These are phyloP conservation scores for Dentipellis sp. DNA, from an alignment of 768 basidiomycete genomes.

Conservation along the genomic window DNA sequence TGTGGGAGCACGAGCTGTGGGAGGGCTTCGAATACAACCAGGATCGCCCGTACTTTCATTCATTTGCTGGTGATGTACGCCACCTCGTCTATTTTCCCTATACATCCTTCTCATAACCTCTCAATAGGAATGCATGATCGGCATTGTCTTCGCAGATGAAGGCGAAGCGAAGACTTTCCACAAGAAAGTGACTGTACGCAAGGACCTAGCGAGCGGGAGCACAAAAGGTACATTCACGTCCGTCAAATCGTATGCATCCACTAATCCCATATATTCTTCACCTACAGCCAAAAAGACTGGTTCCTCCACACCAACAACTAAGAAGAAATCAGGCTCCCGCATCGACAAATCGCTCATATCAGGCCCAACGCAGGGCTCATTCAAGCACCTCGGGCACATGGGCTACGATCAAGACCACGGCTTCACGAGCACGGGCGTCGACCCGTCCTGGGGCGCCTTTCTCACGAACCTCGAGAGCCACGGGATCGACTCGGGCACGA, in stretches of 20 bases:
- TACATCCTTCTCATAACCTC: neutral
- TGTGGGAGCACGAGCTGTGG: conserved; percentile 93
- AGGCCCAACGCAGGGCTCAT: conserved; percentile 48
- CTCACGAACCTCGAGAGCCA: conserved; percentile 52
- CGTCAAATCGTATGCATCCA: neutral
- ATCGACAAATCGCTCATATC: conserved; percentile 94
- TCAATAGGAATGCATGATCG: conserved; percentile 78
- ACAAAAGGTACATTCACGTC: conserved; percentile 21
- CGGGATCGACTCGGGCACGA: conserved; percentile 60
- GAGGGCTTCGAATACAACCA: conserved; percentile 70
- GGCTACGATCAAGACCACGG: conserved; percentile 84
- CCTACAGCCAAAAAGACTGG: conserved; percentile 31
- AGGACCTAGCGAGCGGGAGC: conserved; percentile 29
- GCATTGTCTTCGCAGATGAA: conserved; percentile 84
- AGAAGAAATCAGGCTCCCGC: conserved; percentile 54
- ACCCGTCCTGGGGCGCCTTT: conserved; percentile 79
- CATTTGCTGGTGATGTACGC: conserved; percentile 88
- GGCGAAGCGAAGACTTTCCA: conserved; percentile 73
- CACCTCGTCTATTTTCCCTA: neutral
- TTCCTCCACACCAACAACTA: conserved; percentile 32
- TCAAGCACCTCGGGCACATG: conserved; percentile 92
- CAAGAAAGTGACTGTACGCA: conserved; percentile 73
- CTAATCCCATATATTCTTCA: conserved; percentile 17
- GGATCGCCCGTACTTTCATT: conserved; percentile 87
- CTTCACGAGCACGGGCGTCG: conserved; percentile 79